Conservation (phyloP, 2,329 filamentous ascomycete species). For the Xylariaceae sp. region DNA sequence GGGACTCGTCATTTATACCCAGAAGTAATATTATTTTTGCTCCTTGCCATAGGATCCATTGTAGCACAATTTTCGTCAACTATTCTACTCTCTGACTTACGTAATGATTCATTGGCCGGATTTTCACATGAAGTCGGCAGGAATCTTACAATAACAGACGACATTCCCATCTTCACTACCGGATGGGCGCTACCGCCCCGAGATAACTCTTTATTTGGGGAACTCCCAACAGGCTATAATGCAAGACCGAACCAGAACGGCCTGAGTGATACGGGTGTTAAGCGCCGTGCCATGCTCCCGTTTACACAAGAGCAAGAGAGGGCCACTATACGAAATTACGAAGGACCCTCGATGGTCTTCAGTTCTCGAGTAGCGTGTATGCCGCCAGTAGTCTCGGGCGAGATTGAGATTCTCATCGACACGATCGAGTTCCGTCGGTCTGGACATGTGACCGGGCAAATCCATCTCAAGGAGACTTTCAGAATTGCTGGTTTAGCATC, state of each 20-base stretch:
- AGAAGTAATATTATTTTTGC: neutral
- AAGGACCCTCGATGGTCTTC: conserved; percentile 3
- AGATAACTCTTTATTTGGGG: conserved; percentile 8
- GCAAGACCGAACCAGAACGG: conserved; percentile 4
- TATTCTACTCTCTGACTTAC: neutral
- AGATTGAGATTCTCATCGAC: neutral
- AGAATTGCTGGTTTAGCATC: neutral
- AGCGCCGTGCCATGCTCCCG: conserved; percentile 3
- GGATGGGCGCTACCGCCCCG: neutral
- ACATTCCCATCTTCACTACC: neutral
- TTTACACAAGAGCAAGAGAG: neutral
- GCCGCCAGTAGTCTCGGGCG: neutral
- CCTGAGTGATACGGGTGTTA: conserved; percentile 12
- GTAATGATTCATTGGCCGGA: neutral
- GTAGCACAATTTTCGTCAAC: neutral
- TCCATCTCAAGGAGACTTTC: neutral
- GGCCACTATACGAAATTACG: conserved; percentile 2
- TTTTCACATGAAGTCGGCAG: neutral
- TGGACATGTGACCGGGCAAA: neutral
- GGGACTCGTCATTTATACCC: neutral
- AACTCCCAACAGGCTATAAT: neutral
- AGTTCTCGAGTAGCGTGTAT: conserved; percentile 14
- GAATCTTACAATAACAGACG: neutral
- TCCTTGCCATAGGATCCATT: neutral
- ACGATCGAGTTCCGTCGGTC: too few species aligned